Evolutionary conservation across 495 filamentous ascomycete genomes (phyloP), one percentile per base, ranked within the genome.

Genomic region (Penicillium pancosmium): DNA sequence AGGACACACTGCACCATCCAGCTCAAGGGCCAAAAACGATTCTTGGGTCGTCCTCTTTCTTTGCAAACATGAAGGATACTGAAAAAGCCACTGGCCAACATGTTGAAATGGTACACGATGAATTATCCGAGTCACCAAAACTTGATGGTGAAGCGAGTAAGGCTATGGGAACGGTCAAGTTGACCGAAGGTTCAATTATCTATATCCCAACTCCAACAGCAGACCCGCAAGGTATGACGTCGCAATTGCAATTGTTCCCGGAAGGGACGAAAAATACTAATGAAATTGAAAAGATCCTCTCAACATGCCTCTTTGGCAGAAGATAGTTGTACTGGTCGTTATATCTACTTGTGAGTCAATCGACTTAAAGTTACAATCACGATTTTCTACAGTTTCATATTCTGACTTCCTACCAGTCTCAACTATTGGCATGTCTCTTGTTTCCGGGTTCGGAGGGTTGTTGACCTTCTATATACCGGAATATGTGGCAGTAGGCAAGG

Each of bases 161-260:
- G 9, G 65, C 68, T 6, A 72, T 64, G 60, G 69, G 69, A 15
- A 72, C 67, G 5, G 67, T 72, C 16, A 69, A 65, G 53, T 57
- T 72, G 34, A 72, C 69, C 9, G 69, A 64, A 33, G 69, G 58
- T 9, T 53, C 50, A 35, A 63, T 72, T 49, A 57, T 72, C 35
- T 72, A 69, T 57, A 69, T 72, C 31, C 69, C 69, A 8, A 65
- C 67, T 35, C 67, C 69, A 7, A 69, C 69, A 41, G 60, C 64
- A 3, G 69, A 72, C 61, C 69, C 69, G 1, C 64, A 54, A 46
- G 67, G 64, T 62, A 50, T 27, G 10, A 10, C 15, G 15, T 48
- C 18, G 16, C 15, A 48, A 23, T 27, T 8, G 27, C 10, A 48
- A 48, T 53, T 18, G 12, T 27, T 21, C 13, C 4, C 16, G 10